These are phyloP conservation scores for Taiozyma sp. DNA, from an alignment of 1,139 yeast species.

Conservation along the genomic window DNA sequence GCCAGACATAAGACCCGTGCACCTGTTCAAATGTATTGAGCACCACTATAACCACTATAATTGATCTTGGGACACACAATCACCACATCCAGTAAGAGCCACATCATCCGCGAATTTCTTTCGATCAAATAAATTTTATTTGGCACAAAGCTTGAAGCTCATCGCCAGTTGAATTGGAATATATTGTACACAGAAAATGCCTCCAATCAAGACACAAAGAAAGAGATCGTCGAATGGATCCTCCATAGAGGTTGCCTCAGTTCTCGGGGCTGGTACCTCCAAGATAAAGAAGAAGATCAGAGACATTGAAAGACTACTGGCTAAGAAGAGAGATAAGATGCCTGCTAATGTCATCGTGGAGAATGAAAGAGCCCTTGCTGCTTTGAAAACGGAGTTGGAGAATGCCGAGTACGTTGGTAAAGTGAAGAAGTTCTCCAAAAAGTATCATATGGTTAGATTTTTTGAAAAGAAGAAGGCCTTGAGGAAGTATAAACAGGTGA, in stretches of 20 bases:
- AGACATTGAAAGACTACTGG: constrained; percentile 70
- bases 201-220: constrained; percentile 13
- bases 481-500: constrained; percentile 64
- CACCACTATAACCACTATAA: too few species aligned
- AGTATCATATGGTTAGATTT: constrained; percentile 91
- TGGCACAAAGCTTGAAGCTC: neutral
- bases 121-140: neutral
- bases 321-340: constrained; percentile 46
- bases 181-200: constrained; percentile 6
- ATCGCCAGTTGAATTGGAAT: neutral
- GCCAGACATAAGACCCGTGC: too few species aligned
- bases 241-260: constrained; percentile 29
- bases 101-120: neutral
- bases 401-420: constrained; percentile 46
- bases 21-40: too few species aligned
- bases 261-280: constrained; percentile 32
- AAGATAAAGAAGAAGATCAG: constrained; percentile 82
- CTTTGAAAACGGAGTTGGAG: constrained; percentile 62
- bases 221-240: constrained; percentile 16
- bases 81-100: neutral
- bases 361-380: constrained; percentile 81
- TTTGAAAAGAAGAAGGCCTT: constrained; percentile 88
- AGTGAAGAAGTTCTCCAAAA: constrained; percentile 60
- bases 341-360: constrained; percentile 77
- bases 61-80: neutral